Conservation (phyloP, 768 basidiomycete species). For the Pluteus cervinus region DNA sequence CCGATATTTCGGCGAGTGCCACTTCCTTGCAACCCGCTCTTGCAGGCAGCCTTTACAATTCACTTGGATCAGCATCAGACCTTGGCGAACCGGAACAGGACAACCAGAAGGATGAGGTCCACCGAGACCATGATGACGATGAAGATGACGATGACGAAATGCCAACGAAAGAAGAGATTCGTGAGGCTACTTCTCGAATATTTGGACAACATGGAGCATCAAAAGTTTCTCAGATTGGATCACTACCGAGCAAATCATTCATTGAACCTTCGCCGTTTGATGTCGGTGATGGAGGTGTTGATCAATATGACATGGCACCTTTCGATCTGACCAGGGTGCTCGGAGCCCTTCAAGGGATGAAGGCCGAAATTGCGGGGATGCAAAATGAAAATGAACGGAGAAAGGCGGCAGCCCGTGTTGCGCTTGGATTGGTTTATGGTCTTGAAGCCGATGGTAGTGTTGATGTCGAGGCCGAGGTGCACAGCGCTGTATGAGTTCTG, state of each 20-base stretch:
- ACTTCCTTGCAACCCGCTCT: no score
- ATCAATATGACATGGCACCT: slow-evolving; percentile 32
- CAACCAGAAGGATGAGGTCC: slow-evolving; percentile 9
- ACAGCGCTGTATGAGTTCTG: no score
- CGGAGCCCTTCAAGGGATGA: slow-evolving; percentile 59
- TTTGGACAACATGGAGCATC: slow-evolving; percentile 29
- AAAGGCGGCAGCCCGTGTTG: slow-evolving; percentile 65
- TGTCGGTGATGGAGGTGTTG: slow-evolving; percentile 1
- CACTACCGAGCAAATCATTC: no score
- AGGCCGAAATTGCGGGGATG: slow-evolving; percentile 69
- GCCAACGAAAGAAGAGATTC: slow-evolving; percentile 44
- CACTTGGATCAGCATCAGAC: slow-evolving; percentile 56
- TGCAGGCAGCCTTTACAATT: slow-evolving; percentile 33
- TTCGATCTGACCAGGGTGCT: slow-evolving; percentile 64
- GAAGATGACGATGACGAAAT: slow-evolving; percentile 25
- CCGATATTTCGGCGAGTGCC: slow-evolving; percentile 13
- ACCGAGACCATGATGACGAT: slow-evolving; percentile 5
- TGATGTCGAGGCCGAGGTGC: not conserved
- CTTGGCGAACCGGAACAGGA: slow-evolving; percentile 36
- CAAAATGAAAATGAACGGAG: slow-evolving; percentile 55
- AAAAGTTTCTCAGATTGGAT: no score
- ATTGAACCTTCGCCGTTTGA: slow-evolving; percentile 3
- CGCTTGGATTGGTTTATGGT: slow-evolving; percentile 69
- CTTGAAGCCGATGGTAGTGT: slow-evolving; percentile 27
- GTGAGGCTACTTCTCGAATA: slow-evolving; percentile 40